Evolutionary conservation across 2,329 filamentous ascomycete species (phyloP), one percentile per base, ranked within the genome.

Genomic region (Phaeosphaeriaceae sp.): DNA sequence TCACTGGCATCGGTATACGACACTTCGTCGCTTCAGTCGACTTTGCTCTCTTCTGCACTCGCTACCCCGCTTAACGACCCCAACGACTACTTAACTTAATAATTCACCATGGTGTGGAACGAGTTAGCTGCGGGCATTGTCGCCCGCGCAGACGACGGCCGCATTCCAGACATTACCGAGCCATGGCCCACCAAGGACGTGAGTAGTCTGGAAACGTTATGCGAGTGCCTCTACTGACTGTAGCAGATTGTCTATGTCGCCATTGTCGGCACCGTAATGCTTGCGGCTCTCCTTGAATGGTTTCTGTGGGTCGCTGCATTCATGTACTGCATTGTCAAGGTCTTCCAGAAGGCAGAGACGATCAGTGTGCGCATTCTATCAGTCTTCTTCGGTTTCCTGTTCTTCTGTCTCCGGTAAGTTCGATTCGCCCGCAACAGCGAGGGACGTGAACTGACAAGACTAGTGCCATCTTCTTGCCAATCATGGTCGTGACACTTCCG

Each of bases 231-330:
- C n/a, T 2, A 55, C 66, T 72, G 58, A 74, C 63, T 20, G 19
- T 24, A 2, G 31, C 58, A 98, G 92, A 93, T 97, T 68, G 82
- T 94, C 56, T 97, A 96, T 75, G 89, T 93, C 9, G 82, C 88
- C 55, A 89, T 97, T 65, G 85, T 97, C 36, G 91, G 91, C 19
- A 78, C 89, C 7, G 83, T 97, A 50, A 92, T 97, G 88, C 70
- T 95, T 22, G 91, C 91, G 58, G 94, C 94, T 1, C 83, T 93
- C 27, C 82, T 98, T 9, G 94, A 98, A 80, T 98, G 95, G 93
- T 88, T 97, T 60, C 85, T 98, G 15, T 97, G 93, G 92, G 84
- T 98, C 42, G 88, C 90, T n/a, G 93, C 94, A 3, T 98, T 98
- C 74, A 75, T 95, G 62, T 98, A 97, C 79, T 98, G 94, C 74